phyloP scores from a whole-genome alignment of 805 yeast species.

The Saturnispora serradocipensis region DNA sequence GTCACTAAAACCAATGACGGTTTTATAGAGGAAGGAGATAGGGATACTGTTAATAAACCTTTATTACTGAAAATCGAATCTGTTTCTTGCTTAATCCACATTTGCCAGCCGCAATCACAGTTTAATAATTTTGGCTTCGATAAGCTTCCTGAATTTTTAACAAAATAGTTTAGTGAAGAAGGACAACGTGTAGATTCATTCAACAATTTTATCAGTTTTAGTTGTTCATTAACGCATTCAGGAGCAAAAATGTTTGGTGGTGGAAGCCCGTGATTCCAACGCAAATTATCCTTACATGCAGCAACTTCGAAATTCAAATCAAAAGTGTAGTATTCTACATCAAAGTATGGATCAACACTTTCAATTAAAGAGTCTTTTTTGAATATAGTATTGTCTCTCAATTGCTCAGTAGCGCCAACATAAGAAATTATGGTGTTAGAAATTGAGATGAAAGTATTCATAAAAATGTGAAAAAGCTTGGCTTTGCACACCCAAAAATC shows the following conservation, averaged over 20 bases:
- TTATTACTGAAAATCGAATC: slow-evolving; percentile 24
- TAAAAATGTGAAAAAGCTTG: slow-evolving; percentile 22
- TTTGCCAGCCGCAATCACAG: slow-evolving; percentile 31
- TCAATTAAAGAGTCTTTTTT: neutral
- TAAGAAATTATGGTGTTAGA: slow-evolving; percentile 29
- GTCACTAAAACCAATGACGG: slow-evolving; percentile 34
- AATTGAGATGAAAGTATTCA: slow-evolving; percentile 22
- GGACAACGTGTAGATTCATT: slow-evolving; percentile 16
- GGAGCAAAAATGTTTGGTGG: slow-evolving; percentile 31
- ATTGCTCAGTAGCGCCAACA: slow-evolving; percentile 20
- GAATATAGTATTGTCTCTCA: slow-evolving; percentile 1
- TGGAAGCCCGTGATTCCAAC: slow-evolving; percentile 17
- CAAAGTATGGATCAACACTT: slow-evolving; percentile 33
- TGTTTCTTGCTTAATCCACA: slow-evolving; percentile 42
- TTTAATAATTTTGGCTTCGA: slow-evolving; percentile 31
- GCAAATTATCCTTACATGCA: neutral
- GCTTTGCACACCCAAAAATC: slow-evolving; percentile 39
- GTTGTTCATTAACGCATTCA: slow-evolving; percentile 24
- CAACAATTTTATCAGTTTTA: slow-evolving; percentile 18
- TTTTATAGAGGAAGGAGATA: slow-evolving; percentile 26
- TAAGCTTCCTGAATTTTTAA: slow-evolving; percentile 22
- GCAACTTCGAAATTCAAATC: neutral
- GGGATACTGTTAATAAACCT: slow-evolving; percentile 37
- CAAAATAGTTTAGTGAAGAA: slow-evolving; percentile 27
- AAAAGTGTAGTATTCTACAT: slow-evolving; percentile 31